phyloP scores from a whole-genome alignment of 371 early-diverging fungal genomes.

The Mortierella sp. region DNA sequence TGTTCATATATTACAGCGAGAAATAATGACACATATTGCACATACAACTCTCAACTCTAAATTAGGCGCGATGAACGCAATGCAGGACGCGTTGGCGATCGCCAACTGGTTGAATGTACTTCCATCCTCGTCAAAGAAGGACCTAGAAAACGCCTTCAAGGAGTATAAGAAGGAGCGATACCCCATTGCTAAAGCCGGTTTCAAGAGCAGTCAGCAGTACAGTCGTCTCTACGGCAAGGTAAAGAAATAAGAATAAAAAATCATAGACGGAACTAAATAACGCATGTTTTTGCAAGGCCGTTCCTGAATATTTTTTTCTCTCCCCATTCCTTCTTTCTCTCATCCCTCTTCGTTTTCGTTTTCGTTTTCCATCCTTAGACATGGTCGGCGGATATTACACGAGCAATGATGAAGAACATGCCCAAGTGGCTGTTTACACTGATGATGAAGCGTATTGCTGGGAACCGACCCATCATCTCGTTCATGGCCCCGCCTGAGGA shows the following conservation, averaged over 20 bases:
- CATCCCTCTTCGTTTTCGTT: not conserved
- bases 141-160: not conserved
- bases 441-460: not conserved
- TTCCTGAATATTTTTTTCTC: too few relatives aligned
- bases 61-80: slow-evolving; percentile 10
- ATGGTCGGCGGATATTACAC: not conserved
- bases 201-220: not conserved
- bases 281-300: too few relatives aligned
- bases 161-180: slow-evolving; percentile 12
- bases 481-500: not conserved
- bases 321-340: not conserved
- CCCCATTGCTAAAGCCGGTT: not conserved
- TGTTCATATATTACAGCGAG: not conserved
- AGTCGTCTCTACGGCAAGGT: slow-evolving; percentile 2
- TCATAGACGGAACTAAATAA: too few relatives aligned
- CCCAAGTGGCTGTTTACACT: not conserved
- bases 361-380: not conserved
- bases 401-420: not conserved
- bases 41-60: not conserved
- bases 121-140: not conserved
- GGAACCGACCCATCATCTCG: not conserved
- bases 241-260: not conserved
- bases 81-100: slow-evolving; percentile 7
- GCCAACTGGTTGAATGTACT: slow-evolving; percentile 10
- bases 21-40: too few relatives aligned